A percentile compares a stretch with the other conserved stretches of the same genome.
Conservation (phyloP, 805 yeast genomes). For the Lipomyces japonicus region DNA sequence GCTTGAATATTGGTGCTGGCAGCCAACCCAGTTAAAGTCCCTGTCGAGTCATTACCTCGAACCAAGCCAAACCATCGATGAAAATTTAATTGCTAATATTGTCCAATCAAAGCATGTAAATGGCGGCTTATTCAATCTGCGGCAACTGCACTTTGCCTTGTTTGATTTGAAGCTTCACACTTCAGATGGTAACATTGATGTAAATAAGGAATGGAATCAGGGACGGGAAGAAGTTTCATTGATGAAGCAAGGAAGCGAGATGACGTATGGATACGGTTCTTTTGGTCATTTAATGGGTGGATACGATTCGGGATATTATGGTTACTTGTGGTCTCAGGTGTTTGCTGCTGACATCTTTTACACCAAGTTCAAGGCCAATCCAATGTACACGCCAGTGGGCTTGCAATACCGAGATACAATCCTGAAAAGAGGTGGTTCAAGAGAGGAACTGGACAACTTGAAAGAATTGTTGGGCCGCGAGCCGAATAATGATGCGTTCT, state of each 20-base stretch:
- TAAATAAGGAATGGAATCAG: constrained; percentile 59
- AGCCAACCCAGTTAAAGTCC: constrained; percentile 51
- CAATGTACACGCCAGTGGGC: constrained; percentile 61
- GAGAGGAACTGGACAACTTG: constrained; percentile 63
- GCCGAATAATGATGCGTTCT: constrained; percentile 70
- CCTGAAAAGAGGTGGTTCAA: constrained; percentile 67
- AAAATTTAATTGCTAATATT: constrained; percentile 54
- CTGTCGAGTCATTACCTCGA: constrained; percentile 63
- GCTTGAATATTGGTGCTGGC: constrained; percentile 88
- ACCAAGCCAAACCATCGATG: constrained; percentile 55
- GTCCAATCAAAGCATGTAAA: constrained; percentile 68
- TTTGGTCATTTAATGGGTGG: constrained; percentile 81
- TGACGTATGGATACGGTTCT: constrained; percentile 66
- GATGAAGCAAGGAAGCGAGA: constrained; percentile 39
- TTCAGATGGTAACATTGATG: constrained; percentile 49
- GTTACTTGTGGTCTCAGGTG: constrained; percentile 80
- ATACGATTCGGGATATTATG: constrained; percentile 82
- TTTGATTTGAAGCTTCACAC: constrained; percentile 74
- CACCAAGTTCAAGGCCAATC: constrained; percentile 62
- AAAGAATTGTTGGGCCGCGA: constrained; percentile 67
- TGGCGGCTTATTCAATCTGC: constrained; percentile 64
- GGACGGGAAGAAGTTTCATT: constrained; percentile 60
- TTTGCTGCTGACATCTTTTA: constrained; percentile 81
- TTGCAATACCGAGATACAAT: constrained; percentile 65
- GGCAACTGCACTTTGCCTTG: constrained; percentile 74